These are phyloP conservation scores for Podaxis sp. DNA, from an alignment of 768 basidiomycete species.

Conservation along the genomic window DNA sequence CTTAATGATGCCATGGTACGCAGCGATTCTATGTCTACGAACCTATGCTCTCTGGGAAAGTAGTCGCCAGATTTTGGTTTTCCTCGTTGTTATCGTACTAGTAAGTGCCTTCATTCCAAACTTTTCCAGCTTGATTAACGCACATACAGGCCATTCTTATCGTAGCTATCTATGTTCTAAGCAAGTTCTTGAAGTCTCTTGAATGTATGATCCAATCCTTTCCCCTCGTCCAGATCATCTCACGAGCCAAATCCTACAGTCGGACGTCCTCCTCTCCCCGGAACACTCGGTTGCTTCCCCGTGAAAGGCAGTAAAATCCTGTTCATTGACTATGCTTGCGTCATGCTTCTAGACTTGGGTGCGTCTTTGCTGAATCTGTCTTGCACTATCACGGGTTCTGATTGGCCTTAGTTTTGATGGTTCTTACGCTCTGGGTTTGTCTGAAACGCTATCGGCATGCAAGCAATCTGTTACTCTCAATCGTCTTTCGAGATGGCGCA, in stretches of 20 bases:
- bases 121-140: not conserved
- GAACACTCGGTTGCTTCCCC: not conserved
- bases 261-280: not conserved
- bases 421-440: slow-evolving; percentile 23
- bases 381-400: slow-evolving; percentile 7
- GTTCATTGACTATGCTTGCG: not conserved
- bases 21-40: not conserved
- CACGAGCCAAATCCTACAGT: not conserved
- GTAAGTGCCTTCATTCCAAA: not conserved
- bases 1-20: not conserved
- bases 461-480: slow-evolving; percentile 20
- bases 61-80: not conserved
- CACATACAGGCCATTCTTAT: not conserved
- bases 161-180: not conserved
- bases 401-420: slow-evolving; percentile 24
- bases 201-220: not conserved
- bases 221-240: not conserved
- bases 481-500: slow-evolving; percentile 26
- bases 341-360: not conserved
- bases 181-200: not conserved
- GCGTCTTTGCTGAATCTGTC: not conserved
- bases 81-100: not conserved
- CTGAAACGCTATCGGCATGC: slow-evolving; percentile 22
- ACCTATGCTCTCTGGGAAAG: not conserved
- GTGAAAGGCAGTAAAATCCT: not conserved